A percentile compares a stretch with the other conserved stretches of the same genome.
Evolutionary conservation across 768 basidiomycete species (phyloP).

Genomic region (Crassisporium funariophilum): DNA sequence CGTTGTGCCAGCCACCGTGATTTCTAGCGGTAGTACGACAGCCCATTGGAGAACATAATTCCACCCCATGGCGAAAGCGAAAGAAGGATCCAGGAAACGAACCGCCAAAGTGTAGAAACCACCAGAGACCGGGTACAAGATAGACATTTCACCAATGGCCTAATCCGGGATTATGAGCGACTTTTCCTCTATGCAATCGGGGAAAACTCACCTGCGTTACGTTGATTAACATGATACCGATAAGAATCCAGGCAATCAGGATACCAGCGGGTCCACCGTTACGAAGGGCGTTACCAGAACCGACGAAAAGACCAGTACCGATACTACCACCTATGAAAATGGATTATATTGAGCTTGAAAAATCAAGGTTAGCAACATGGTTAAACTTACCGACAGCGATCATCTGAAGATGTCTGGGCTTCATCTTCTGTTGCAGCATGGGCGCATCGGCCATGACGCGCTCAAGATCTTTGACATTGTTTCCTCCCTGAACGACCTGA

Average conservation of each 20-base stretch:
- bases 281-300: slow-evolving; percentile 42
- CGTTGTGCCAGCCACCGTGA: slow-evolving; percentile 46
- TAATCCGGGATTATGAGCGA: slow-evolving; percentile 13
- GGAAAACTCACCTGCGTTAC: slow-evolving; percentile 40
- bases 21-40: slow-evolving; percentile 44
- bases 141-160: slow-evolving; percentile 53
- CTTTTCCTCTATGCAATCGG: neutral
- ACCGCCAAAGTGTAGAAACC: slow-evolving; percentile 49
- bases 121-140: slow-evolving; percentile 50
- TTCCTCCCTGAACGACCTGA: slow-evolving; percentile 36
- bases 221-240: slow-evolving; percentile 50
- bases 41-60: slow-evolving; percentile 53
- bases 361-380: too few species aligned
- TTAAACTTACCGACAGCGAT: slow-evolving; percentile 52
- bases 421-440: slow-evolving; percentile 52
- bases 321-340: slow-evolving; percentile 42
- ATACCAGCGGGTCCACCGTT: slow-evolving; percentile 45
- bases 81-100: slow-evolving; percentile 49
- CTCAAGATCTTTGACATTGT: slow-evolving; percentile 38
- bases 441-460: slow-evolving; percentile 40
- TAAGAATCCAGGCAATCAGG: slow-evolving; percentile 46
- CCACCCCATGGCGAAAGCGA: slow-evolving; percentile 54
- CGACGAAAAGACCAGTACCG: slow-evolving; percentile 51
- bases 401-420: slow-evolving; percentile 48
- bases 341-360: neutral